phyloP scores from a whole-genome alignment of 192 early-diverging fungal genomes.

The Spizellomyces sp. region DNA sequence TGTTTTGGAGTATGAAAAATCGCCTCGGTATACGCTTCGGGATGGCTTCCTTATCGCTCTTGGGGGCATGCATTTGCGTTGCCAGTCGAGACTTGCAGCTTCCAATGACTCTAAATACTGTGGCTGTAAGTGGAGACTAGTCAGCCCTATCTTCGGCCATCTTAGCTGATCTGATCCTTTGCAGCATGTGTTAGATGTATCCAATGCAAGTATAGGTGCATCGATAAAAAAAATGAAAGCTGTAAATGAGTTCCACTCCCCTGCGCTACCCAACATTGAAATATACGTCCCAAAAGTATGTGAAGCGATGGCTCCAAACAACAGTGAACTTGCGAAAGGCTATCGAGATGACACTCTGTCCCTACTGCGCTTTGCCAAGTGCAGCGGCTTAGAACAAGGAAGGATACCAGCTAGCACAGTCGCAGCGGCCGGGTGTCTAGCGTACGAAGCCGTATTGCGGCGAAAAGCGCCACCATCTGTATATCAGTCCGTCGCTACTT shows the following conservation, averaged over 20 bases:
- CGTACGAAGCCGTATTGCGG: slow-evolving; percentile 5
- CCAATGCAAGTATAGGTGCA: neutral
- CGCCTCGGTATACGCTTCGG: neutral
- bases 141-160: neutral
- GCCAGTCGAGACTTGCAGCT: neutral
- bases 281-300: neutral
- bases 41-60: neutral
- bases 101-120: neutral
- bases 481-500: neutral
- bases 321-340: neutral
- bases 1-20: neutral
- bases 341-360: neutral
- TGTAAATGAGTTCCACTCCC: neutral
- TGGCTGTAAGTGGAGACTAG: neutral
- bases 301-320: neutral
- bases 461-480: slow-evolving; percentile 4
- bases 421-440: slow-evolving; percentile 7
- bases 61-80: neutral
- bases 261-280: neutral
- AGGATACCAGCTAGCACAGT: neutral
- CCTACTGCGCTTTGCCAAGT: slow-evolving; percentile 2
- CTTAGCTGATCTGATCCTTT: neutral
- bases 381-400: neutral
- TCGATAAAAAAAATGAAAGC: neutral
- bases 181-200: neutral